Evolutionary conservation across 176 grass and related monocot species (phyloP), one percentile per base, ranked within the genome.

Genomic region (Dactylis glomerata): DNA sequence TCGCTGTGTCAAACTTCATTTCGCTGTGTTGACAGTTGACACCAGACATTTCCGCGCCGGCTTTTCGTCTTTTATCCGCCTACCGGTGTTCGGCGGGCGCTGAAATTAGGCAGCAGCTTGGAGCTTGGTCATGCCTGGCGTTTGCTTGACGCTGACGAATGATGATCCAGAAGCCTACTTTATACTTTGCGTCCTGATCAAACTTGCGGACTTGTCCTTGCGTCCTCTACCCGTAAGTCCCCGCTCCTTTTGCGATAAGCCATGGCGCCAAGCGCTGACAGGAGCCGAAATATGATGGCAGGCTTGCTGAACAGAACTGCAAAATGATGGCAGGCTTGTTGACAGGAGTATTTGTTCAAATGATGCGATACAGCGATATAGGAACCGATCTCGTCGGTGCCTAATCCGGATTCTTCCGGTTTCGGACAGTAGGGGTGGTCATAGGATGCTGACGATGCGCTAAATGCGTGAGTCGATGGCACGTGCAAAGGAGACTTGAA

Each of bases 341-440:
- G n/a, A n/a, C n/a, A n/a, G n/a, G n/a, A n/a, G n/a, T n/a, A n/a
- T n/a, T n/a, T n/a, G n/a, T n/a, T n/a, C n/a, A 64, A 65, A 33
- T 3, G 69, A 24, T 24, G 6, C 1, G 15, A 61, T 11, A n/a
- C n/a, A n/a, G n/a, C n/a, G n/a, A n/a, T n/a, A n/a, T n/a, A 17
- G 47, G 24, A 37, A 40, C 59, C 82, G n/a, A 20, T 30, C 15
- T 36, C 65, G 76, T 86, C 52, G 76, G 75, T 22, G 84, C 38
- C 51, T 24, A 73, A 23, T 26, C 56, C 54, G 14, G 73, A 38
- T 31, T 63, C 26, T 16, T 31, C 26, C 26, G 4, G 9, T 45
- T 63, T 45, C 17, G 5, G 49, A 15, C 16, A 2, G 19, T 14
- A 12, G 37, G 55, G 40, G 26, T 10, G 38, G 11, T 47, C 16